Evolutionary conservation across 257 asterid genomes (phyloP).

Genomic region (Solanum stenotomum): DNA sequence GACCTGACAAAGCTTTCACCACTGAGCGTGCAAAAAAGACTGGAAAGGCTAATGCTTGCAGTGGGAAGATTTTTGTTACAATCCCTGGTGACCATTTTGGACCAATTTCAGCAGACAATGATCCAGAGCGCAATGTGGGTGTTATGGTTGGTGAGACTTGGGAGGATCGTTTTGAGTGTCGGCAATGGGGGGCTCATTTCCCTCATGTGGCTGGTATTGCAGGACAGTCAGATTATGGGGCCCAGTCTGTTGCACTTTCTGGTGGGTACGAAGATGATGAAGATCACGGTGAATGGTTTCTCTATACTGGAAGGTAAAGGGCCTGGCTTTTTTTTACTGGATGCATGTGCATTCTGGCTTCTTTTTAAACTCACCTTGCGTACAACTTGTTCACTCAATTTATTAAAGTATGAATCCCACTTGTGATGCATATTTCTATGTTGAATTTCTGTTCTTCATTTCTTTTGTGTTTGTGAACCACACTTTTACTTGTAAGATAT

Average conservation of each 20-base stretch:
- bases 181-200: constrained; percentile 98
- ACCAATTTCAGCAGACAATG: constrained; percentile 68
- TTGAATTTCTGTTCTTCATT: not conserved
- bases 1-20: constrained; percentile 91
- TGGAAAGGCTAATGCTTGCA: constrained; percentile 94
- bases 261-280: constrained; percentile 92
- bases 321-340: not conserved
- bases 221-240: constrained; percentile 73
- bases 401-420: not conserved
- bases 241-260: constrained; percentile 89
- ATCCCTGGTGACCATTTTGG: constrained; percentile 77
- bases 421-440: not conserved
- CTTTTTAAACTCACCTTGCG: not conserved
- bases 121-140: constrained; percentile 58
- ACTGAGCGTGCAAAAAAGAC: constrained; percentile 73
- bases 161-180: constrained; percentile 82
- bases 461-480: not conserved
- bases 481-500: not conserved
- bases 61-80: constrained; percentile 88
- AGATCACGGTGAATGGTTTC: constrained; percentile 97
- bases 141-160: constrained; percentile 87
- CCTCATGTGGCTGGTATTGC: constrained; percentile 80
- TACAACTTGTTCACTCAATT: not conserved
- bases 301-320: constrained; percentile 82
- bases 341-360: not conserved